These are phyloP conservation scores for Penicillium egyptiacum DNA, from an alignment of 495 filamentous ascomycete genomes.

Conservation along the genomic window DNA sequence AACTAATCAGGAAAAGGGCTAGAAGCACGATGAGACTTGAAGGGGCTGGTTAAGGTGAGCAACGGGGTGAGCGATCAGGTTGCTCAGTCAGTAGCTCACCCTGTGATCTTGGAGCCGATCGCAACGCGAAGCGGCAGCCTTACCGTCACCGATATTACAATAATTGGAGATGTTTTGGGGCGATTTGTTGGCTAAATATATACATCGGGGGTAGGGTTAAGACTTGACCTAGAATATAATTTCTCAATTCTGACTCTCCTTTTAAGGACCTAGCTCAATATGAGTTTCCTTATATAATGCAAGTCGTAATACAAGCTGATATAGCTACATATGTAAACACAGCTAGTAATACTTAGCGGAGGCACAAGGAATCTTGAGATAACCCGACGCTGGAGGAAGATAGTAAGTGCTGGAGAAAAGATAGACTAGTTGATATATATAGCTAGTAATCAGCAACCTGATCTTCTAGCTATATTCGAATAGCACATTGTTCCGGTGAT, in stretches of 20 bases:
- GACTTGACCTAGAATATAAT: background rate
- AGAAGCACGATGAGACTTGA: too few relatives aligned
- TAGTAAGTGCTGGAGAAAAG: background rate
- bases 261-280: background rate
- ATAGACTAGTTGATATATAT: background rate
- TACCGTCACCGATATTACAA: too few relatives aligned
- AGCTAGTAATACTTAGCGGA: background rate
- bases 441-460: background rate
- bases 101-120: too few relatives aligned
- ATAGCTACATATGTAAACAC: background rate
- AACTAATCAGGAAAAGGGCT: too few relatives aligned
- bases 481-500: conserved; percentile 9
- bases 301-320: background rate
- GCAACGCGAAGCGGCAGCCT: too few relatives aligned
- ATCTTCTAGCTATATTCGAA: background rate
- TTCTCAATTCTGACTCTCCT: background rate
- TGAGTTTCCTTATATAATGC: background rate
- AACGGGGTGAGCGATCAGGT: too few relatives aligned
- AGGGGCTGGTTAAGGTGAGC: too few relatives aligned
- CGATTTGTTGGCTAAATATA: background rate
- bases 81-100: too few relatives aligned
- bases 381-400: background rate
- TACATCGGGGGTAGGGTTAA: background rate
- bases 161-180: background rate
- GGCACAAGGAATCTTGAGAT: background rate